phyloP scores from a whole-genome alignment of 768 basidiomycete genomes.

The Russula dissimulans region DNA sequence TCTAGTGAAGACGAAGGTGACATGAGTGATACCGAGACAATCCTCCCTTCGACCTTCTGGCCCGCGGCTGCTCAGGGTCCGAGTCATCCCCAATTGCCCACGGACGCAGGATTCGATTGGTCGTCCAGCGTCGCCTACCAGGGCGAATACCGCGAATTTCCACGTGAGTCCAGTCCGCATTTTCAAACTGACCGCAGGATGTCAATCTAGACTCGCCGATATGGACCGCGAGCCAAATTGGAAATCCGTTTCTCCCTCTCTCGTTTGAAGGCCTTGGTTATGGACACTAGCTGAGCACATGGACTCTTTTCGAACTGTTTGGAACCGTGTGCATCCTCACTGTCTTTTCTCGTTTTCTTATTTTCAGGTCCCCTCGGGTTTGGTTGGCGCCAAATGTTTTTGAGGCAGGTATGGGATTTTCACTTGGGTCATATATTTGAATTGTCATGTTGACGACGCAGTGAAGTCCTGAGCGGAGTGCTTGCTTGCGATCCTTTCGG shows the following conservation, averaged over 20 bases:
- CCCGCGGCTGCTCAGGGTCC: too few relatives aligned
- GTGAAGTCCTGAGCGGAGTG: background rate
- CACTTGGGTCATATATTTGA: background rate
- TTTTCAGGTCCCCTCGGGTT: background rate
- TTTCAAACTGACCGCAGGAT: background rate
- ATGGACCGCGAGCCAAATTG: background rate
- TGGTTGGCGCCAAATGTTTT: background rate
- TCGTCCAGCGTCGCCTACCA: background rate
- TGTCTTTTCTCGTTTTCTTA: background rate
- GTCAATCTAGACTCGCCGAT: background rate
- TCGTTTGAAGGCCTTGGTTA: background rate
- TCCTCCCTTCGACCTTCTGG: background rate
- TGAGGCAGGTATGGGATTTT: background rate
- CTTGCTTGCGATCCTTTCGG: conserved; percentile 8
- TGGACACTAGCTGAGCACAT: conserved; percentile 2
- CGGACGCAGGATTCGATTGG: background rate
- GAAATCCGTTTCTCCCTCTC: background rate
- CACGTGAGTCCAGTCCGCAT: background rate
- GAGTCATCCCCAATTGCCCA: background rate
- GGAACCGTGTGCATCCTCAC: background rate
- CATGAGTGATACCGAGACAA: background rate
- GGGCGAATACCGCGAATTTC: background rate
- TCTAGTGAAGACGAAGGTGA: background rate
- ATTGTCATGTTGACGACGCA: background rate
- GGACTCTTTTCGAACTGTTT: conserved; percentile 6